Evolutionary conservation across 371 early-diverging fungal genomes (phyloP).

Genomic region (Mortierella sp.): DNA sequence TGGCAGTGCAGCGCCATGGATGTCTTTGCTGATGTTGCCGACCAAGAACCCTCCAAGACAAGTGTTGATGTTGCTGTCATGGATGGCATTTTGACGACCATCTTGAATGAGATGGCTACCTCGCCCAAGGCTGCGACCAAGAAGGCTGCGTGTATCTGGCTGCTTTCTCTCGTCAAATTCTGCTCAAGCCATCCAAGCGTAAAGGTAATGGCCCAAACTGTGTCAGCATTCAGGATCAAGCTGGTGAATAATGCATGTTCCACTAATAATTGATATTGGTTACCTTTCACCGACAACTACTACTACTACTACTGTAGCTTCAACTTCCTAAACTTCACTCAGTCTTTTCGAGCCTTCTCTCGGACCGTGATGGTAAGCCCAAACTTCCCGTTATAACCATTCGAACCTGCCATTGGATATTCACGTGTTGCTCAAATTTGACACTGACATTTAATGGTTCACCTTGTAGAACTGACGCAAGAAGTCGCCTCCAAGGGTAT

Average conservation of each 20-base stretch:
- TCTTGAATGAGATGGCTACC: slow-evolving; percentile 66
- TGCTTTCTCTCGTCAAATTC: slow-evolving; percentile 86
- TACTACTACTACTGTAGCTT: slow-evolving; percentile 33
- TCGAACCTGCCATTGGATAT: neutral
- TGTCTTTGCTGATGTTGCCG: slow-evolving; percentile 55
- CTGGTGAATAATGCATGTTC: neutral
- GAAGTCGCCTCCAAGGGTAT: slow-evolving; percentile 92
- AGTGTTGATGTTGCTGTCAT: slow-evolving; percentile 37
- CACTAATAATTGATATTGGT: neutral
- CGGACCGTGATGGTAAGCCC: slow-evolving; percentile 82
- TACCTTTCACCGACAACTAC: no score
- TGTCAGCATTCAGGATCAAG: neutral
- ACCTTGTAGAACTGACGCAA: slow-evolving; percentile 74
- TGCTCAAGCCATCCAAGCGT: slow-evolving; percentile 69
- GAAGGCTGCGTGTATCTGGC: slow-evolving; percentile 91
- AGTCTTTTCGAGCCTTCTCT: slow-evolving; percentile 82
- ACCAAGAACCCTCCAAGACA: slow-evolving; percentile 27
- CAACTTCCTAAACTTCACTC: slow-evolving; percentile 74
- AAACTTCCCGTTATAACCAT: no score
- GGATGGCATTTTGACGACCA: slow-evolving; percentile 64
- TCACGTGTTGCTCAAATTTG: neutral
- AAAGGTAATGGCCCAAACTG: slow-evolving; percentile 46
- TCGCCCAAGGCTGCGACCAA: slow-evolving; percentile 73
- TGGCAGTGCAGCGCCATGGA: slow-evolving; percentile 80
- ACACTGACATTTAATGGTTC: neutral